phyloP scores from a whole-genome alignment of 495 filamentous ascomycete genomes.

The Pyrenula aspistea region DNA sequence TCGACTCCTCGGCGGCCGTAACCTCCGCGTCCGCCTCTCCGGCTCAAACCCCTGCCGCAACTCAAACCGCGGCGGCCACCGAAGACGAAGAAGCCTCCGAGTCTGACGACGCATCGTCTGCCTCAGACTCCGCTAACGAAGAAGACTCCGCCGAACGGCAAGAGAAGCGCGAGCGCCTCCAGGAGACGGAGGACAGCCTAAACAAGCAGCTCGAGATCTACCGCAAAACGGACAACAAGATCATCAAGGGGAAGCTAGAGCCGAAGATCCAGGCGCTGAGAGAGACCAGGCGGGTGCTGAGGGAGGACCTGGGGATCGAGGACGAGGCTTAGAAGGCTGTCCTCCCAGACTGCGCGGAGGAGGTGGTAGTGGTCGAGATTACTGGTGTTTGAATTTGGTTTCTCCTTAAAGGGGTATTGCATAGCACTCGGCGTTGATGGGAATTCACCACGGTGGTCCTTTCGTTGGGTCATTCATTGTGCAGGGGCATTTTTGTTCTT shows the following conservation, averaged over 20 bases:
- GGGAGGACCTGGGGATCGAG: neutral
- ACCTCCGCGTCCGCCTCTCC: neutral
- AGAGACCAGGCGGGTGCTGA: neutral
- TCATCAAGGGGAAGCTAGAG: neutral
- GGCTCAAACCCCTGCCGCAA: neutral
- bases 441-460: no score
- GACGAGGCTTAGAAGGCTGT: neutral
- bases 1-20: neutral
- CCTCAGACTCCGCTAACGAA: neutral
- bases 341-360: no score
- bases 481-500: no score
- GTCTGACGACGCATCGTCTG: neutral
- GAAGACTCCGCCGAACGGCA: neutral
- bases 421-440: no score
- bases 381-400: no score
- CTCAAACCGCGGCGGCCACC: constrained; percentile 4
- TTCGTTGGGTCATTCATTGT: no score
- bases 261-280: neutral
- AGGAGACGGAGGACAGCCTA: neutral
- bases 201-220: neutral
- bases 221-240: neutral
- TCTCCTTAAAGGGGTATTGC: no score
- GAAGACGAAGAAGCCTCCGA: constrained; percentile 1
- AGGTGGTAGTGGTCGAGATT: no score
- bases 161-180: neutral